Conservation (phyloP, 202 grass and related monocot genomes). For the Panicum hallii region DNA sequence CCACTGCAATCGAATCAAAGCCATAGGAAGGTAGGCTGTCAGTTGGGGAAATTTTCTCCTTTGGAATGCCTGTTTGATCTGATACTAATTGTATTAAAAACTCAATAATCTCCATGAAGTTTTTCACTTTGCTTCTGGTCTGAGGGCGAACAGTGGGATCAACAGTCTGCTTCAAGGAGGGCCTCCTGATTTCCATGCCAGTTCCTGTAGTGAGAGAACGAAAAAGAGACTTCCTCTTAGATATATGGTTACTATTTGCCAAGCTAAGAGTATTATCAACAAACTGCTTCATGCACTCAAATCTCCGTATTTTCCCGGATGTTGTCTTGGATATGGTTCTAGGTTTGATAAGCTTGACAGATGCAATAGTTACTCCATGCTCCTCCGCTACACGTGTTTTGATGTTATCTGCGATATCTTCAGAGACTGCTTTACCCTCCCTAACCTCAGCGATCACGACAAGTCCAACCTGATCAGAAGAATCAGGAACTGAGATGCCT, state of each 20-base stretch:
- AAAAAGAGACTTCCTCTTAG: conserved; percentile 59
- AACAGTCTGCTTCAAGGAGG: conserved; percentile 32
- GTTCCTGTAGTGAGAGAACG: conserved; percentile 69
- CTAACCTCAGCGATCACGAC: conserved; percentile 78
- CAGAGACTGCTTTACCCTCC: conserved; percentile 57
- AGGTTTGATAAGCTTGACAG: conserved; percentile 72
- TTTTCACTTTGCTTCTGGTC: conserved; percentile 52
- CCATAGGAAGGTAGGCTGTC: conserved; percentile 69
- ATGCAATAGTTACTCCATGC: conserved; percentile 73
- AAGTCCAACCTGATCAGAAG: conserved; percentile 74
- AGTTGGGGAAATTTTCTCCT: conserved; percentile 64
- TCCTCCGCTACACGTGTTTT: conserved; percentile 68
- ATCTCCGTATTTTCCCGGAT: conserved; percentile 75
- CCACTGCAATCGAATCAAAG: conserved; percentile 74
- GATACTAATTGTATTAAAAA: conserved; percentile 65
- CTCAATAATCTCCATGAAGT: conserved; percentile 49
- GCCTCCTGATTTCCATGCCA: conserved; percentile 46
- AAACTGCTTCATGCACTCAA: conserved; percentile 80
- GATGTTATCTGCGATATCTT: conserved; percentile 58
- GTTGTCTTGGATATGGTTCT: conserved; percentile 82
- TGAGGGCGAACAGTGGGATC: conserved; percentile 20
- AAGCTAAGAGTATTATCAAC: conserved; percentile 63
- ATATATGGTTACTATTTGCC: conserved; percentile 34
- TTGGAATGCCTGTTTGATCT: conserved; percentile 63
- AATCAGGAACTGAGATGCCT: conserved; percentile 68